A percentile compares a stretch with the other conserved stretches of the same genome.
Evolutionary conservation across 163 green algal species (phyloP).

Genomic region (Chlorella variabilis): DNA sequence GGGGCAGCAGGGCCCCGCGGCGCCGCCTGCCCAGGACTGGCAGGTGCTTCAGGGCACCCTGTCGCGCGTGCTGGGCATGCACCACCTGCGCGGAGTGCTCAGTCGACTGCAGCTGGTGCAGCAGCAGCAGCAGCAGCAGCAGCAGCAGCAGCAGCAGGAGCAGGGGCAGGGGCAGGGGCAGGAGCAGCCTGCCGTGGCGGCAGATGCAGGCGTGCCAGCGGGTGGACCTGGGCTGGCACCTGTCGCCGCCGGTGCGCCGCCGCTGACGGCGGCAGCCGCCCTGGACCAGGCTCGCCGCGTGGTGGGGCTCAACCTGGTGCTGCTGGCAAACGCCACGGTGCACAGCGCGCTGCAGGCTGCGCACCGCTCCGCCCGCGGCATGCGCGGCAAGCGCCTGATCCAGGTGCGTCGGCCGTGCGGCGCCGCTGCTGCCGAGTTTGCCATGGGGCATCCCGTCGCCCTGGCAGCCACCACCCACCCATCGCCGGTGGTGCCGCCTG

Average conservation of each 20-base stretch:
- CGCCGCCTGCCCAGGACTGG: slow-evolving; percentile 1
- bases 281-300: not conserved
- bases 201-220: not conserved
- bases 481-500: no score
- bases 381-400: not conserved
- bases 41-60: slow-evolving; percentile 23
- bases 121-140: not conserved
- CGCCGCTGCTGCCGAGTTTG: no score
- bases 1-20: slow-evolving; percentile 37
- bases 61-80: slow-evolving; percentile 24
- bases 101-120: slow-evolving; percentile 28
- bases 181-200: not conserved
- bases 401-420: no score
- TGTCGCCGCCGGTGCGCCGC: not conserved
- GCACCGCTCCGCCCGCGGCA: not conserved
- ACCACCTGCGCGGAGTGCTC: slow-evolving; percentile 37
- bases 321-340: slow-evolving; percentile 14
- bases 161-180: not conserved
- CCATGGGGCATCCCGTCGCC: no score
- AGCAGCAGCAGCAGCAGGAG: not conserved
- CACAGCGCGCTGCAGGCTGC: slow-evolving; percentile 27
- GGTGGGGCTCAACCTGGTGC: slow-evolving; percentile 3
- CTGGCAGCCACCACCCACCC: no score
- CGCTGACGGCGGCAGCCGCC: not conserved
- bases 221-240: no score